A percentile compares a stretch with the other conserved stretches of the same genome.
These are phyloP conservation scores for Globisporangium irregulare DNA, from an alignment of 352 stramenopile species.

Conservation along the genomic window DNA sequence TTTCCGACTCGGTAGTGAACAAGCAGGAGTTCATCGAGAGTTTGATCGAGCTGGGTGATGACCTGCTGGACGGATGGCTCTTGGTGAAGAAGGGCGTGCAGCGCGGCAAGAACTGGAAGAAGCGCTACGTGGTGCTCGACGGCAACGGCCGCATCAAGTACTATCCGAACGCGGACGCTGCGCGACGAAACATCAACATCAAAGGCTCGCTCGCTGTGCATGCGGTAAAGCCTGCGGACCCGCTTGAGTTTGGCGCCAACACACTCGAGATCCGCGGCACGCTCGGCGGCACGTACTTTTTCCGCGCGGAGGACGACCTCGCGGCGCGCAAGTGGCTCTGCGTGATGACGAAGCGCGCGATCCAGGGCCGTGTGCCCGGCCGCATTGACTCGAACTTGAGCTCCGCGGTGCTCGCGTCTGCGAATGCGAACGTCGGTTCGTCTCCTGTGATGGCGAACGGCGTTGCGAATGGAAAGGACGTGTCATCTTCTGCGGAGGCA, in stretches of 20 bases:
- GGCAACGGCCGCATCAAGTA: slow-evolving; percentile 75
- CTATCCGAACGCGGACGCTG: slow-evolving; percentile 72
- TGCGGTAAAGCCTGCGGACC: slow-evolving; percentile 67
- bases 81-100: slow-evolving; percentile 74
- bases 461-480: slow-evolving; percentile 1
- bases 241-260: slow-evolving; percentile 70
- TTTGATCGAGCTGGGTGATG: slow-evolving; percentile 65
- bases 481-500: slow-evolving; percentile 6
- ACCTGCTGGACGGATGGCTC: slow-evolving; percentile 68
- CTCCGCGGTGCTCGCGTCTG: slow-evolving; percentile 24
- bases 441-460: slow-evolving; percentile 2
- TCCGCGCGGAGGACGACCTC: slow-evolving; percentile 76
- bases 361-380: slow-evolving; percentile 64
- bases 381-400: slow-evolving; percentile 59
- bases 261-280: slow-evolving; percentile 76
- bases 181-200: slow-evolving; percentile 73
- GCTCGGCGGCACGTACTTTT: slow-evolving; percentile 79
- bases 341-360: slow-evolving; percentile 78
- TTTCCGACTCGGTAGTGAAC: slow-evolving; percentile 66
- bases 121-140: slow-evolving; percentile 76
- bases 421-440: neutral
- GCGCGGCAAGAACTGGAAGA: slow-evolving; percentile 82
- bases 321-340: slow-evolving; percentile 75
- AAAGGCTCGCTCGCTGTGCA: slow-evolving; percentile 77
- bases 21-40: slow-evolving; percentile 76